Base-by-base conservation (phyloP, 2,329 filamentous ascomycete species). In the Paramyrothecium roridum region DNA sequence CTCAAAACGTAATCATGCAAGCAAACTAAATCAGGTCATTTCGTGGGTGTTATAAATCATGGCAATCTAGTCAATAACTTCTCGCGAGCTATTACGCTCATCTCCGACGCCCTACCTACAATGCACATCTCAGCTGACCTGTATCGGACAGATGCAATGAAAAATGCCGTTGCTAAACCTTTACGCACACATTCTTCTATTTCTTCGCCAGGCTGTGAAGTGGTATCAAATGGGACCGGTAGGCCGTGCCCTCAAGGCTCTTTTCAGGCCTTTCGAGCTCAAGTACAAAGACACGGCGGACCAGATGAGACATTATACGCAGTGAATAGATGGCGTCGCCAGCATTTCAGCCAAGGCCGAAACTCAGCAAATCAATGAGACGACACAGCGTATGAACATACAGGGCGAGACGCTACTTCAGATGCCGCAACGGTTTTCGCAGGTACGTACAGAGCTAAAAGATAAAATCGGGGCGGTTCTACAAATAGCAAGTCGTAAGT, bases 41-140 rank as follows among this genome's bases (percentile, higher is more conserved):
- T n/a, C n/a, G n/a, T 52, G 54, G 54, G 54, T 3, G 23, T 55
- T n/a, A n/a, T 55, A 8, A 55, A 55, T 45, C 54, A 55, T 33
- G 54, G 12, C 8, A 52, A 52, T n/a, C 23, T 55, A 11, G 45
- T 49, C 8, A 26, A 17, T 3, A 40, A 55, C 19, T 48, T 55
- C 30, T 48, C 50, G 6, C 20, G 43, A 26, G 49, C 40, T 8
- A 43, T 55, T 3, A 16, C 26, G 2, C 20, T 20, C n/a, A 52
- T 55, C 30, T 22, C 49, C 3, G 20, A 55, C 2, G 54, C 34
- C 8, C 45, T 55, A 4, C 54, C 54, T 19, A 26, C 48, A 48
- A 21, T 49, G 10, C 21, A 55, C 6, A 40, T 55, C 3, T 33
- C 20, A 21, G 54, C 54, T 16, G 30, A 55, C 11, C 21, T 55